Percentiles rank a stretch among this genome's conserved stretches.
These are phyloP conservation scores for Fragaria ananassa DNA, from an alignment of 306 rosid species.

Conservation along the genomic window DNA sequence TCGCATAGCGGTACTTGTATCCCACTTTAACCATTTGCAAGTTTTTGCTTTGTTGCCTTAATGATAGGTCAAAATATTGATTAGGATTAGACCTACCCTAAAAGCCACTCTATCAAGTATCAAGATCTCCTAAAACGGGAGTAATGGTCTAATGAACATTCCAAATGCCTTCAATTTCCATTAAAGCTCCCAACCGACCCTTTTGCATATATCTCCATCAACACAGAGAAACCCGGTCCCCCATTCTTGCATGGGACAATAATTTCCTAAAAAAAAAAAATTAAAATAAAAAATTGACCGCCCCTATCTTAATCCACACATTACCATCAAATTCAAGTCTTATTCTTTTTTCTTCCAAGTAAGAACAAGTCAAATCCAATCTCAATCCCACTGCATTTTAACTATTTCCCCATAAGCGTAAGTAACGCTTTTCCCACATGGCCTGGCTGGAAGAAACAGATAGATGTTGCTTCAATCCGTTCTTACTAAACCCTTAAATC, in stretches of 20 bases:
- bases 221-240: not conserved
- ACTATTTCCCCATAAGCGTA: not conserved
- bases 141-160: not conserved
- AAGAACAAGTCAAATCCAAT: not conserved
- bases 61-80: not conserved
- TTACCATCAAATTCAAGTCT: not conserved
- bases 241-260: not conserved
- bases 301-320: not conserved
- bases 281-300: not conserved
- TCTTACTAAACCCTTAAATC: constrained; percentile 24
- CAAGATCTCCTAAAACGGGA: not conserved
- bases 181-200: not conserved
- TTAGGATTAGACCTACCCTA: not conserved
- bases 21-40: not conserved
- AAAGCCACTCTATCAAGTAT: not conserved
- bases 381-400: not conserved
- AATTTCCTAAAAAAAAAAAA: not conserved
- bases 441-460: constrained; percentile 40
- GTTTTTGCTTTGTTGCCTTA: not conserved
- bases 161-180: constrained; percentile 1
- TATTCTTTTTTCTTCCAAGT: not conserved
- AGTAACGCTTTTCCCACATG: constrained; percentile 38
- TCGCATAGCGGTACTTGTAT: not conserved
- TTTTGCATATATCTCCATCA: not conserved
- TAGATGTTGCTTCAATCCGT: constrained; percentile 22